phyloP scores from a whole-genome alignment of 2,329 filamentous ascomycete genomes.

The Neofusicoccum laricinum region DNA sequence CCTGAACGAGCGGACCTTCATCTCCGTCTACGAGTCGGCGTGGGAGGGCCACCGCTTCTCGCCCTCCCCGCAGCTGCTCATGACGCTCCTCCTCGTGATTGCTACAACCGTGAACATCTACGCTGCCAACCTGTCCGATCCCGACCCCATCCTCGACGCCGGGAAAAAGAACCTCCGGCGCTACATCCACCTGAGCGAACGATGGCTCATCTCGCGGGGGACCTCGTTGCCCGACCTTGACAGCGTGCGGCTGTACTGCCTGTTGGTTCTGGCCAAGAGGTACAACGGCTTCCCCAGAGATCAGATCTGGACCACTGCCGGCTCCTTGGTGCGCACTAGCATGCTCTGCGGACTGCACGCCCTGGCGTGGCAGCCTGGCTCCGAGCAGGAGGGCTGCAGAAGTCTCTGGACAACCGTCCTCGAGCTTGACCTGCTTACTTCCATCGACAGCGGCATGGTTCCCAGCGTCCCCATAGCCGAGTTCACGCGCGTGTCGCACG shows the following conservation, averaged over 20 bases:
- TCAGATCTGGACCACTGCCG: constrained; percentile 21
- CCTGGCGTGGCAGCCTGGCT: constrained; percentile 35
- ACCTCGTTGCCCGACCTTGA: not conserved
- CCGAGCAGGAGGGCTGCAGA: constrained; percentile 40
- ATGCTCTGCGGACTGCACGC: constrained; percentile 43
- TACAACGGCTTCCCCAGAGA: constrained; percentile 4
- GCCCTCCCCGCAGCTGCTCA: not conserved
- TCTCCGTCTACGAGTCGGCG: not conserved
- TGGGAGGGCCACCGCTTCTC: constrained; percentile 1
- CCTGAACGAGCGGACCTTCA: not conserved
- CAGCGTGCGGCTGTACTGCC: not conserved
- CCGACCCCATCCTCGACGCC: not conserved
- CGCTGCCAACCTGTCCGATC: not conserved
- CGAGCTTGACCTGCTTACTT: constrained; percentile 38
- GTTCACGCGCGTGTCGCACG: not conserved
- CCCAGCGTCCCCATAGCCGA: not conserved
- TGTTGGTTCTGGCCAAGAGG: not conserved
- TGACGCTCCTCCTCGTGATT: not conserved
- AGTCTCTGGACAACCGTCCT: constrained; percentile 44
- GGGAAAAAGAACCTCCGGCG: not conserved
- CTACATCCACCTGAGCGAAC: constrained; percentile 7
- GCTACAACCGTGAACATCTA: not conserved
- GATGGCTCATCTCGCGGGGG: not conserved
- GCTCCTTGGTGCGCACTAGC: constrained; percentile 40
- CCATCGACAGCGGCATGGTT: constrained; percentile 22